phyloP scores from a whole-genome alignment of 345 rosid genomes.

The Lenwebbia sp. region DNA sequence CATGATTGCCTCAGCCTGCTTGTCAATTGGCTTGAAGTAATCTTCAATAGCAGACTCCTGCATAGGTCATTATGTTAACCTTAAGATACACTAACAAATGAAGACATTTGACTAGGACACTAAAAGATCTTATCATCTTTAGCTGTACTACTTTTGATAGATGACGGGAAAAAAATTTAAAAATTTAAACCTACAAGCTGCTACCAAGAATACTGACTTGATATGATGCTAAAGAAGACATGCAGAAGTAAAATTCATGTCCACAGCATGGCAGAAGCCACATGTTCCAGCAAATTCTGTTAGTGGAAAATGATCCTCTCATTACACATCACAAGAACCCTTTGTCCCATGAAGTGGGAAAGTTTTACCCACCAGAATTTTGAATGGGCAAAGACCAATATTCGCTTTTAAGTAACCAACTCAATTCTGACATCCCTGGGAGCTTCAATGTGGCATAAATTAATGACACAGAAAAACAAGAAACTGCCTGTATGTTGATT shows the following conservation, averaged over 20 bases:
- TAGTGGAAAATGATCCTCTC: not conserved
- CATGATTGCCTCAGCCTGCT: slow-evolving; percentile 65
- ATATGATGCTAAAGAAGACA: not conserved
- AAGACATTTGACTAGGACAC: not conserved
- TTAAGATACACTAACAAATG: not conserved
- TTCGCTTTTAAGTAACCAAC: not conserved
- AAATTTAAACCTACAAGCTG: not conserved
- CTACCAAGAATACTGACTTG: not conserved
- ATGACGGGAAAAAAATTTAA: not conserved
- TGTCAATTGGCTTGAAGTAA: slow-evolving; percentile 78
- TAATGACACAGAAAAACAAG: not conserved
- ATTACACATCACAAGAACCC: not conserved
- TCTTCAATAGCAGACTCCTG: slow-evolving; percentile 84
- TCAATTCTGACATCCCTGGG: not conserved
- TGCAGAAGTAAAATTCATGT: not conserved
- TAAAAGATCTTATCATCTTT: not conserved
- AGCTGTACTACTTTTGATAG: not conserved
- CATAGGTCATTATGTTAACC: not conserved
- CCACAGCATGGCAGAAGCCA: not conserved
- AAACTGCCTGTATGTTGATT: not conserved
- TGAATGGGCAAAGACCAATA: not conserved
- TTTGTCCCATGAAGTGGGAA: not conserved
- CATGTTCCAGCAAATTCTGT: not conserved
- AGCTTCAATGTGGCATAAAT: not conserved
- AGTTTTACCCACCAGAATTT: not conserved